Evolutionary conservation across 805 yeast genomes (phyloP).

Genomic region (Lipomyces lipofer): DNA sequence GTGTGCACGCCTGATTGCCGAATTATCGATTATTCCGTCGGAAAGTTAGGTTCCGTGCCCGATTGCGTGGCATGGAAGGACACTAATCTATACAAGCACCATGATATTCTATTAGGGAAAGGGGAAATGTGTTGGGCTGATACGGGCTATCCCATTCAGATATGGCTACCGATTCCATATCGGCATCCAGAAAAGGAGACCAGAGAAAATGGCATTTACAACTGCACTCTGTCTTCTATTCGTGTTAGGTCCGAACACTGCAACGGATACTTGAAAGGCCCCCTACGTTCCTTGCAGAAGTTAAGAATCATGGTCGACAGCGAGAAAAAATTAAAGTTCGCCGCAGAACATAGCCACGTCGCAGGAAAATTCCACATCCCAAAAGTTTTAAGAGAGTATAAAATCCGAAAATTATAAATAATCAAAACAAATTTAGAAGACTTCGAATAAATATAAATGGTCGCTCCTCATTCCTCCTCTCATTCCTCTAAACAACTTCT

Average conservation of each 20-base stretch:
- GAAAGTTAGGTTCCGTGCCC: not conserved
- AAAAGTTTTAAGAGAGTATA: not conserved
- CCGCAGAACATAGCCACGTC: too few species aligned
- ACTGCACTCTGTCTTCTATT: not conserved
- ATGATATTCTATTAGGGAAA: not conserved
- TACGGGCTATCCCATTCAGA: not conserved
- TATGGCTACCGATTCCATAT: not conserved
- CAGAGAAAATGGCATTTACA: not conserved
- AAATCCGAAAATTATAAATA: not conserved
- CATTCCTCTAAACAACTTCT: too few species aligned
- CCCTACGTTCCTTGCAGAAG: not conserved
- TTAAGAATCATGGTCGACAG: not conserved
- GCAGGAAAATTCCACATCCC: too few species aligned
- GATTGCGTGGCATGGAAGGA: not conserved
- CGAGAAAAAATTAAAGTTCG: not conserved
- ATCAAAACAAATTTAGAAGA: too few species aligned
- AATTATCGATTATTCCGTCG: not conserved
- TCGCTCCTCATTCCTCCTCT: too few species aligned
- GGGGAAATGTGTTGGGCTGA: not conserved
- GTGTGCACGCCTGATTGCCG: not conserved
- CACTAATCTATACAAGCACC: not conserved
- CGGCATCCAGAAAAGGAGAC: not conserved
- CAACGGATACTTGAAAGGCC: not conserved
- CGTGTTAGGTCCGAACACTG: conserved; percentile 2
- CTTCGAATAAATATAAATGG: too few species aligned